Conservation (phyloP, 192 early-diverging fungal genomes). For the Physocladia obscura region DNA sequence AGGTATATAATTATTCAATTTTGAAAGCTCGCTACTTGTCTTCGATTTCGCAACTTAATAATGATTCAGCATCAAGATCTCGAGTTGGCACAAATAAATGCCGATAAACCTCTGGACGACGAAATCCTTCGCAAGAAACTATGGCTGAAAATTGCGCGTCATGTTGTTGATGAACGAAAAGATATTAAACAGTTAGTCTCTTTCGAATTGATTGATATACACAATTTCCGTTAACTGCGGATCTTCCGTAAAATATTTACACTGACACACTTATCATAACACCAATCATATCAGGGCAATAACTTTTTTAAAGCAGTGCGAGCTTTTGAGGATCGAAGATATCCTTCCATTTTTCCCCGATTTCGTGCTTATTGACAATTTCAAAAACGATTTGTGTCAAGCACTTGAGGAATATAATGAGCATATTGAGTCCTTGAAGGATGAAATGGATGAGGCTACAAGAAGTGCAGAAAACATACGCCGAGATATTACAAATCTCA, state of each 20-base stretch:
- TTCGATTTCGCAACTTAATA: background rate
- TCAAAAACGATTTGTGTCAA: slow-evolving; percentile 91
- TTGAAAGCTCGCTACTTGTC: no score
- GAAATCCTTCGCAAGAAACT: slow-evolving; percentile 77
- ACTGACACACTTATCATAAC: background rate
- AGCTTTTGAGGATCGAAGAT: slow-evolving; percentile 90
- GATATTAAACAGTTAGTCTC: slow-evolving; percentile 71
- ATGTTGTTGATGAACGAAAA: slow-evolving; percentile 81
- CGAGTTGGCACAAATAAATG: slow-evolving; percentile 87
- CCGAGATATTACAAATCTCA: slow-evolving; percentile 82
- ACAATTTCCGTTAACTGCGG: background rate
- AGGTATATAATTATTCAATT: slow-evolving; percentile 46
- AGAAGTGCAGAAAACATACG: slow-evolving; percentile 89
- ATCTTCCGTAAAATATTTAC: background rate
- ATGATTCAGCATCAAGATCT: slow-evolving; percentile 68
- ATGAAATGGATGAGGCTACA: slow-evolving; percentile 95
- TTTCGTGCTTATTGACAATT: slow-evolving; percentile 95
- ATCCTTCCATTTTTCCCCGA: slow-evolving; percentile 96
- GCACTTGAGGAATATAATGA: slow-evolving; percentile 92
- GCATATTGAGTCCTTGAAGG: slow-evolving; percentile 83
- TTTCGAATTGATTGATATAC: background rate
- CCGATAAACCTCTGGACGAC: slow-evolving; percentile 89
- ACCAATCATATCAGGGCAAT: slow-evolving; percentile 75
- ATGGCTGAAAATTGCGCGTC: slow-evolving; percentile 91
- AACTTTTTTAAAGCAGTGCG: slow-evolving; percentile 74